Percentiles rank a stretch among this genome's conserved stretches.
These are phyloP conservation scores for Mycosphaerella arachidis DNA, from an alignment of 2,329 filamentous ascomycete genomes.

Conservation along the genomic window DNA sequence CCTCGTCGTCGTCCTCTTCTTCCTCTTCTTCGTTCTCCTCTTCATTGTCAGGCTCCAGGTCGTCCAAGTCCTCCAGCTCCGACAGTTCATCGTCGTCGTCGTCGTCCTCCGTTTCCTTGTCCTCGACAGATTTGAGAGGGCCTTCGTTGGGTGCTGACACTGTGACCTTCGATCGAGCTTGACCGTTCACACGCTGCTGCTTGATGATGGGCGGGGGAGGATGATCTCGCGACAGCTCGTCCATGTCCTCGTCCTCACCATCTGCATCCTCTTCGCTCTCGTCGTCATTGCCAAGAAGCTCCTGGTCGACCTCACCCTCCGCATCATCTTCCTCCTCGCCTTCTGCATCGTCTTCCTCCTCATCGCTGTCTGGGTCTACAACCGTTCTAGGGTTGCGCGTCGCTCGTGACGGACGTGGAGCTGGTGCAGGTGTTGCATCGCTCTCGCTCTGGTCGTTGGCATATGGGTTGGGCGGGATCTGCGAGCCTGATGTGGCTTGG, in stretches of 20 bases:
- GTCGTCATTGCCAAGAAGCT: constrained; percentile 36
- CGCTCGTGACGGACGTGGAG: constrained; percentile 25
- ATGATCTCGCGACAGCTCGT: constrained; percentile 33
- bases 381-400: constrained; percentile 34
- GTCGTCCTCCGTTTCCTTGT: constrained; percentile 45
- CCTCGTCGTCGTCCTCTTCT: constrained; percentile 39
- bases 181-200: constrained; percentile 16
- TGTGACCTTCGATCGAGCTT: constrained; percentile 27
- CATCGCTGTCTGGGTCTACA: constrained; percentile 33
- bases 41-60: constrained; percentile 20
- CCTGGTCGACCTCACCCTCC: constrained; percentile 35
- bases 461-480: constrained; percentile 31
- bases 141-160: constrained; percentile 26
- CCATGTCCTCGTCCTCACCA: constrained; percentile 36
- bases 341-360: constrained; percentile 21
- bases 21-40: constrained; percentile 36
- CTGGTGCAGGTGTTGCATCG: constrained; percentile 32
- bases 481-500: constrained; percentile 41
- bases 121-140: constrained; percentile 4
- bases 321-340: constrained; percentile 28
- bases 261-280: constrained; percentile 29
- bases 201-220: constrained; percentile 34
- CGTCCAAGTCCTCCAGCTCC: constrained; percentile 30
- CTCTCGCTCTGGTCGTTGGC: constrained; percentile 30
- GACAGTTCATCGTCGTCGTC: constrained; percentile 49